A percentile compares a stretch with the other conserved stretches of the same genome.
These are phyloP conservation scores for Sporothrix schenckii DNA, from an alignment of 2,329 filamentous ascomycete genomes.

Conservation along the genomic window DNA sequence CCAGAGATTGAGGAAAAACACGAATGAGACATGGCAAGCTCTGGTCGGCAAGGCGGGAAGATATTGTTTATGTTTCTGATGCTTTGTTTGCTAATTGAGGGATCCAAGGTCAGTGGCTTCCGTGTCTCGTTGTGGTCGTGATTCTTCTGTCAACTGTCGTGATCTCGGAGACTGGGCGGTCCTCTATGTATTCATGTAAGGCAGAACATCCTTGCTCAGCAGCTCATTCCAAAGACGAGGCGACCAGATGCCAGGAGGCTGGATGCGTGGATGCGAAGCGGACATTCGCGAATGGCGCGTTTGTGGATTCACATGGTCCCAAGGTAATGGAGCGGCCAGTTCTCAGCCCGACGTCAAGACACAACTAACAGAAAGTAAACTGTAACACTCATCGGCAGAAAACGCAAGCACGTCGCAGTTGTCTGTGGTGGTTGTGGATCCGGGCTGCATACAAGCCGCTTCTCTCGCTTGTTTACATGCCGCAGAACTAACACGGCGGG, in stretches of 20 bases:
- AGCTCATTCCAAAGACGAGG: not conserved
- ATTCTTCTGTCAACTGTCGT: conserved; percentile 1
- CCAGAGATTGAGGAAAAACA: conserved; percentile 16
- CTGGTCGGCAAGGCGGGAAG: not conserved
- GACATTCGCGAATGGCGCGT: conserved; percentile 20
- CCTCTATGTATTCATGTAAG: conserved; percentile 12
- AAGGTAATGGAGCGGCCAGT: not conserved
- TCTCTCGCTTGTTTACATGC: conserved; percentile 14
- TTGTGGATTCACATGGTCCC: conserved; percentile 16
- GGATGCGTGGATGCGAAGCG: conserved; percentile 19
- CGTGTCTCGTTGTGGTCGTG: not conserved
- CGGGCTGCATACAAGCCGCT: conserved; percentile 22
- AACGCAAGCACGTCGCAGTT: not conserved
- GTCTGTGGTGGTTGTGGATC: not conserved
- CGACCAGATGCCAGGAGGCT: not conserved
- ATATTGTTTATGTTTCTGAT: conserved; percentile 15
- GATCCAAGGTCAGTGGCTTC: not conserved
- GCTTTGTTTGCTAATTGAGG: not conserved
- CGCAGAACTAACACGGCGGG: conserved; percentile 18
- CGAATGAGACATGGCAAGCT: not conserved
- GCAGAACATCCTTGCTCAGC: conserved; percentile 2
- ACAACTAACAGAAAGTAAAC: not conserved
- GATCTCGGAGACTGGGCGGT: conserved; percentile 21
- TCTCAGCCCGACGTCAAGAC: not conserved
- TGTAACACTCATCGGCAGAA: not conserved